Base-by-base conservation (phyloP, 2,329 filamentous ascomycete genomes). In the Claviceps citrina region DNA sequence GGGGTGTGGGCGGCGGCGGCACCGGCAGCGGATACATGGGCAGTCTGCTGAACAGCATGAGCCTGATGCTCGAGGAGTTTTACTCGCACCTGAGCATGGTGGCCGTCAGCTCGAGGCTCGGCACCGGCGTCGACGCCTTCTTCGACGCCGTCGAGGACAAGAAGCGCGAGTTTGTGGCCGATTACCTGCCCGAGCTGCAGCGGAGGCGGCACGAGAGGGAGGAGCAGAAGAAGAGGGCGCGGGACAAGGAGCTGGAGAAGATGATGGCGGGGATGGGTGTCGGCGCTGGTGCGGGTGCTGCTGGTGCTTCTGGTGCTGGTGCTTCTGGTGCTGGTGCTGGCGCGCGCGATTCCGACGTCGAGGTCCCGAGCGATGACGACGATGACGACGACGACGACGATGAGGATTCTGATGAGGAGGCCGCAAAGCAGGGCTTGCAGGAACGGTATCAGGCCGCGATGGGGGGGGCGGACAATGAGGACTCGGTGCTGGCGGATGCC, bases 11-110 rank as follows among this genome's bases (percentile, higher is more conserved):
- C 7, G 73, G 75, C 9, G 75, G 78, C 5, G 86, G 86, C 9
- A 91, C 81, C 49, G 91, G 91, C 9, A 91, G 81, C 49, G 91
- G 91, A 12, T 98, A 98, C 64, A 96, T 98, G 91, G 81, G 84
- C 40, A 93, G 83, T 48, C 64, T 96, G 41, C 70, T 98, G 39
- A 96, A 95, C 68, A 94, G 85, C 54, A 98, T 98, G 91, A 94
- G 85, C 54, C 67, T 96, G 45, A 85, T 98, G 72, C 68, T 98
- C 26, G 91, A 98, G 54, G 91, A 98, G 58, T 98, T 98, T 55
- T 98, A 98, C 61, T 79, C 84, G 30, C 86, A 96, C 54, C 67
- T 98, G 26, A 93, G 77, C 54, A 84, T 98, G 7, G 89, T 98
- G 0, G 86, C 81, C 0, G 93, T 98, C 10, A 93, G 84, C 49